Base-by-base conservation (phyloP, 768 basidiomycete genomes). In the Tulasnella calospora region DNA sequence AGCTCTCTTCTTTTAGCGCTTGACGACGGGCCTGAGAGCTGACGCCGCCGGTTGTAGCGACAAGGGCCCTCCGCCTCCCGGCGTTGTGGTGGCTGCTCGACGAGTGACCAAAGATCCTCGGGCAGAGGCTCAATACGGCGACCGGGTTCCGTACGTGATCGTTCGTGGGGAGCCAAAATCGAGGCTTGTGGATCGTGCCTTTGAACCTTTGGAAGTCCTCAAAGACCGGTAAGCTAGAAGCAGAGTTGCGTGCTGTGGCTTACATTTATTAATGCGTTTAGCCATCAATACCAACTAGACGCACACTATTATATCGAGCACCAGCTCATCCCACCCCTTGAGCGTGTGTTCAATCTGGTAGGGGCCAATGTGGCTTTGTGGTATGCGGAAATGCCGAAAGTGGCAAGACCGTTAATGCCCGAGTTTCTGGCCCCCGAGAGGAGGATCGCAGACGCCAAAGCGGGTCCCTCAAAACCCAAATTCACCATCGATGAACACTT, bases 61-160 rank as follows among this genome's bases (percentile, higher is more conserved):
- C 74, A 91, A 90, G 80, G 91, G 86, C 0, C 90, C 90, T 0
- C 98, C 96, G 0, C 96, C 94, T 8, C 96, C 98, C n/a, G 98
- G 96, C 0, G 96, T 90, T 8, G 88, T 91, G 1, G 92, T 99
- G 19, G 96, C 96, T 10, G 92, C 92, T 3, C 88, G 92, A 38
- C 89, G 90, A 76, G 89, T 92, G 84, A 81, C 91, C 19, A 83
- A 89, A 69, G 96, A 99, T 83, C 90, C 91, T 0, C 90, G 91
- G 35, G 89, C 92, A 73, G 96, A 98, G 82, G 88, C 93, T 0
- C 94, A 96, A 81, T 98, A 98, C 82, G 94, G 94, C 23, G 96
- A 99, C 81, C 90, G 97, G 38, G 89, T 99, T 0, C 95, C 95
- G 0, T 99, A 98, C 82, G 89, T 99, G 71, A 94, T 99, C 72